A percentile compares a stretch with the other conserved stretches of the same genome.
Evolutionary conservation across 108 stramenopile genomes (phyloP).

Genomic region (Nitzschia palea): DNA sequence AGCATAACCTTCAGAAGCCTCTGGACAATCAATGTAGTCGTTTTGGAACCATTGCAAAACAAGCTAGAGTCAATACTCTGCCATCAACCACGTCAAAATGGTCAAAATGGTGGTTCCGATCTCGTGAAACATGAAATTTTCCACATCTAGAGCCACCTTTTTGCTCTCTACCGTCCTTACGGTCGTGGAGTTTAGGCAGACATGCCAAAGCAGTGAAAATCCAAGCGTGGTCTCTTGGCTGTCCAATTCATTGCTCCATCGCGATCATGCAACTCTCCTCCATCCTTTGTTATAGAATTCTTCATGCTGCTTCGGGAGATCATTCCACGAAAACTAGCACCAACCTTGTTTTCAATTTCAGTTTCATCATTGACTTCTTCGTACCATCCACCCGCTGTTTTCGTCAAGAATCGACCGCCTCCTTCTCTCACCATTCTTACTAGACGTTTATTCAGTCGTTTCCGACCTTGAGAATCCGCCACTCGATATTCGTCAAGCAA

Average conservation of each 20-base stretch:
- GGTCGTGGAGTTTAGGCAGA: too few relatives aligned
- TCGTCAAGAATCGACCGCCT: conserved; percentile 6
- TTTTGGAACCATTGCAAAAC: too few relatives aligned
- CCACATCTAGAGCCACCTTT: too few relatives aligned
- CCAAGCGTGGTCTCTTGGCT: not conserved
- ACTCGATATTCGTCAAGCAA: not conserved
- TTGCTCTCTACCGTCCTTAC: too few relatives aligned
- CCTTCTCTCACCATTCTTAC: not conserved
- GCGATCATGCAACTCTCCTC: not conserved
- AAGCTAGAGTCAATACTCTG: too few relatives aligned
- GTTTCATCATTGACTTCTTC: conserved; percentile 4
- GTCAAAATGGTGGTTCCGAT: too few relatives aligned
- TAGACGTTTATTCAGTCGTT: not conserved
- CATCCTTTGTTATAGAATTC: not conserved
- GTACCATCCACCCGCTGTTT: not conserved
- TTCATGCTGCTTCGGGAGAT: not conserved
- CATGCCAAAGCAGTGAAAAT: too few relatives aligned
- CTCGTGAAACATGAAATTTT: too few relatives aligned
- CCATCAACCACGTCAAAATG: too few relatives aligned
- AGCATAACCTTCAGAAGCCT: too few relatives aligned
- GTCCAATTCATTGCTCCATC: not conserved
- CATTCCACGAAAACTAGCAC: conserved; percentile 10
- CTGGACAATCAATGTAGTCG: too few relatives aligned
- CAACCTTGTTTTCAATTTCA: not conserved
- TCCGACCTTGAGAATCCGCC: not conserved